phyloP scores from a whole-genome alignment of 179 eudicot species.

The Silene noctiflora region DNA sequence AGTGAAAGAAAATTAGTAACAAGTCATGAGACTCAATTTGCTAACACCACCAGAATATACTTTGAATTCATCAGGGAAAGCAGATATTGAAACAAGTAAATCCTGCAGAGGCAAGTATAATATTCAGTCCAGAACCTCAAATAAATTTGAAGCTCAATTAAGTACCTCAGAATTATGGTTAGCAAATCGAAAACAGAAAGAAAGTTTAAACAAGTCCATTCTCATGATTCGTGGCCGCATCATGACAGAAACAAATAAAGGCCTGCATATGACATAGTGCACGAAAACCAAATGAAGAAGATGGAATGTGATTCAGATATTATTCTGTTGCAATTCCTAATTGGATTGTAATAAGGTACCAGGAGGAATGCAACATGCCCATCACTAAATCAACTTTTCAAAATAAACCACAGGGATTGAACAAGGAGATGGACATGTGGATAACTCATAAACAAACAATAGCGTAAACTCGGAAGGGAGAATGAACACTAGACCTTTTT shows the following conservation, averaged over 20 bases:
- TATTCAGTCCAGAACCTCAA: constrained; percentile 22
- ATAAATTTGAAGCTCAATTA: constrained; percentile 1
- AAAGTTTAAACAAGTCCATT: background rate
- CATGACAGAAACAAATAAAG: background rate
- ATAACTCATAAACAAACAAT: constrained; percentile 11
- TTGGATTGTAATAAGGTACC: background rate
- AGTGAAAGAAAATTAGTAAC: constrained; percentile 25
- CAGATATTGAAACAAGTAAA: constrained; percentile 24
- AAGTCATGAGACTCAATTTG: constrained; percentile 20
- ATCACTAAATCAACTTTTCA: constrained; percentile 1
- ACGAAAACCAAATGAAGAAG: background rate
- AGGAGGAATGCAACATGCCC: background rate
- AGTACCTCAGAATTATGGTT: background rate
- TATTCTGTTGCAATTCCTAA: background rate
- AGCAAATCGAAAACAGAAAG: background rate
- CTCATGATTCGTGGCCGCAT: background rate
- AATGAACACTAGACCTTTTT: constrained; percentile 43
- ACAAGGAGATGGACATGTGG: background rate
- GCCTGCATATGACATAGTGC: background rate
- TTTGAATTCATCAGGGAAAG: constrained; percentile 44
- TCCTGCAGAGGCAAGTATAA: constrained; percentile 44
- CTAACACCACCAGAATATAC: constrained; percentile 34
- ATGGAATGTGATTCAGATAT: background rate
- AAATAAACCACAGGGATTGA: background rate
- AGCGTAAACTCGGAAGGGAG: background rate